phyloP scores from a whole-genome alignment of 2,329 filamentous ascomycete species.

The Neocucurbitaria cava region DNA sequence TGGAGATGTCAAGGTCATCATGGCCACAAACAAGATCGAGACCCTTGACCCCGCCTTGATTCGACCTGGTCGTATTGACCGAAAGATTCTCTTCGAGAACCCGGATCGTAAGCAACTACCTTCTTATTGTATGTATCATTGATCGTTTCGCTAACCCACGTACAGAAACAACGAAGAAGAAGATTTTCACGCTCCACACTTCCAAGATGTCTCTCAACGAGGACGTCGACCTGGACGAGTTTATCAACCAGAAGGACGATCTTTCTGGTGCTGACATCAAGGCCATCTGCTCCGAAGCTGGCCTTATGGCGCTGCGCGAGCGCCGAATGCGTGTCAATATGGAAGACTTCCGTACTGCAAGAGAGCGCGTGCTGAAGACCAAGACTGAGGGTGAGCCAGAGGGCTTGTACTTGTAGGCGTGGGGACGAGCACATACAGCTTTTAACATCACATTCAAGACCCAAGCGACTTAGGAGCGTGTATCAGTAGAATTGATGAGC shows the following conservation, averaged over 20 bases:
- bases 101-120: constrained; percentile 64
- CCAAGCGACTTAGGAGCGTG: constrained; percentile 14
- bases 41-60: constrained; percentile 95
- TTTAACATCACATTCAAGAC: constrained; percentile 6
- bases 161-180: constrained; percentile 88
- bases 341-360: constrained; percentile 92
- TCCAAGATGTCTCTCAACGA: constrained; percentile 97
- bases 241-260: constrained; percentile 98
- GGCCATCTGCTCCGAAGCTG: constrained; percentile 97
- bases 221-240: constrained; percentile 98
- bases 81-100: constrained; percentile 87
- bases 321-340: constrained; percentile 98
- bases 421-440: not conserved
- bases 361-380: constrained; percentile 94
- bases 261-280: constrained; percentile 97
- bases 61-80: constrained; percentile 95
- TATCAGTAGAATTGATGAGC: constrained; percentile 22
- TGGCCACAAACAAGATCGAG: constrained; percentile 99
- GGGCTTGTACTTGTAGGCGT: constrained; percentile 89
- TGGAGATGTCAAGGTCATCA: constrained; percentile 98
- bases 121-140: not conserved
- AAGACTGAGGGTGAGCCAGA: constrained; percentile 99
- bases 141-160: constrained; percentile 61
- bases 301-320: constrained; percentile 91
- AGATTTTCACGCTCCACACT: constrained; percentile 98